These are phyloP conservation scores for Penicillium paradoxum DNA, from an alignment of 495 filamentous ascomycete species.

Conservation along the genomic window DNA sequence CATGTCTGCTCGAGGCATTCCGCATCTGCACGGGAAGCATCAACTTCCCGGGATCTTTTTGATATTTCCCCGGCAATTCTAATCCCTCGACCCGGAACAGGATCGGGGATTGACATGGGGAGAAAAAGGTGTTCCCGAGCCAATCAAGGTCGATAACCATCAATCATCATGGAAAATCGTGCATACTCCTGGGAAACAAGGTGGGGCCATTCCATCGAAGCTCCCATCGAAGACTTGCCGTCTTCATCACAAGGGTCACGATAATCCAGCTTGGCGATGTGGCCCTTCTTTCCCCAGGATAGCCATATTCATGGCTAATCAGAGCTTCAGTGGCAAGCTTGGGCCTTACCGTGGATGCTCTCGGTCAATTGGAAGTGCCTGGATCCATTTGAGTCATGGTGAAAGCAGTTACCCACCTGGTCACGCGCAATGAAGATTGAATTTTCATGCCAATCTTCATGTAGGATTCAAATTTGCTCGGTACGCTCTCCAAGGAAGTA, in stretches of 20 bases:
- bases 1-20: background rate
- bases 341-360: conserved; percentile 20
- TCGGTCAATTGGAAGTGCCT: conserved; percentile 18
- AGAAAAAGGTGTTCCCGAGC: background rate
- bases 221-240: conserved; percentile 23
- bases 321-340: conserved; percentile 11
- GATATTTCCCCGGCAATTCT: background rate
- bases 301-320: conserved; percentile 2
- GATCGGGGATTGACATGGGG: background rate
- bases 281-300: conserved; percentile 4
- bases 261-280: conserved; percentile 5
- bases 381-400: conserved; percentile 28
- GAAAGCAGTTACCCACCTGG: conserved; percentile 26
- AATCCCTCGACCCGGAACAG: background rate
- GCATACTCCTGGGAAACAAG: conserved; percentile 24
- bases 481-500: conserved; percentile 20
- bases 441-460: conserved; percentile 14
- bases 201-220: conserved; percentile 31
- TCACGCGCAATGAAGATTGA: conserved; percentile 23
- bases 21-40: background rate
- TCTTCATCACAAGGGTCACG: conserved; percentile 23
- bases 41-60: background rate
- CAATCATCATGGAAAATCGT: conserved; percentile 13
- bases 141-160: background rate
- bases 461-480: conserved; percentile 15